Base-by-base conservation (phyloP, 371 early-diverging fungal genomes). In the Lichtheimia ornata region DNA sequence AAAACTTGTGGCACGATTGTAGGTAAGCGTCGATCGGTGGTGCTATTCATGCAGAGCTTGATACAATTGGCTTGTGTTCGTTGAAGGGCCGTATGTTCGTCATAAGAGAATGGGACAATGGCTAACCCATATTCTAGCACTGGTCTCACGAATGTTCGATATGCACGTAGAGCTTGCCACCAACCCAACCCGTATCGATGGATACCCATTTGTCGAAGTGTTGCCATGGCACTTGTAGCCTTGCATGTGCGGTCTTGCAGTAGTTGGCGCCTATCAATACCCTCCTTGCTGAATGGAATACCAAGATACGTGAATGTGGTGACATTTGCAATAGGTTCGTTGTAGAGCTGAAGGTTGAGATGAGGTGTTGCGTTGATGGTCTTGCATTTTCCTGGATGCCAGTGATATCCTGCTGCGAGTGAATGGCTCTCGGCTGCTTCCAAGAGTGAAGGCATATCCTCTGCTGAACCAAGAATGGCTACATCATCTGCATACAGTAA, bases 401-500 rank as follows among this genome's bases (percentile, higher is more conserved):
- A 71, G 0, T 66, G 54, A 44, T 69, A 75, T 0, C 72, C 66
- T 42, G 63, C 53, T 15, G 11, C 17, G 7, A 17, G 24, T 12
- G 65, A 62, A 50, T 71, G 71, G 5, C 35, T 18, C 17, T 58
- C 59, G 0, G 62, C 65, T 0, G 53, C 28, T 5, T 41, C 27
- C n/a, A 69, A 58, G 56, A 76, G 60, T 0, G 2, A 4, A 4
- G 53, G 57, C 1, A 72, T 61, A 7, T 59, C 52, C 9, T 49
- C 17, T 0, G 55, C 11, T 49, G 27, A 4, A 52, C 65, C 69
- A 44, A 76, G 54, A 15, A 72, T 35, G 13, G 61, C 70, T 3
- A 75, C 68, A 61, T 71, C 75, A 45, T 74, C 74, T 3, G 72
- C 71, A 54, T 63, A 71, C 3, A 67, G 57, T 1, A 68, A 49